Evolutionary conservation across 2,329 filamentous ascomycete species (phyloP), one percentile per base, ranked within the genome.

Genomic region (Ophiocordyceps australis): DNA sequence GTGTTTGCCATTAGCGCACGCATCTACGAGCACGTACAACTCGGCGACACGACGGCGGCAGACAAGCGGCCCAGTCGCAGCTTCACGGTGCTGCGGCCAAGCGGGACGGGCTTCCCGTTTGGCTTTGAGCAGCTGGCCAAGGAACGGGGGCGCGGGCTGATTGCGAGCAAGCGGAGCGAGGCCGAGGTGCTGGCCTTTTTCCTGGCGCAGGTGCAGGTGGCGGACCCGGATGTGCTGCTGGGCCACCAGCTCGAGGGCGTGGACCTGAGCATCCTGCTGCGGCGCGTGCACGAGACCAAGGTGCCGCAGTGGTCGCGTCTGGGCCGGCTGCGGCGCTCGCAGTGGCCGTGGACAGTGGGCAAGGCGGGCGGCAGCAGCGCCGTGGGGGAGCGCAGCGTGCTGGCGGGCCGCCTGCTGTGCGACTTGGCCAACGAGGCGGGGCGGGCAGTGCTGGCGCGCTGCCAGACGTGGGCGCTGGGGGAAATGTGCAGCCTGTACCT

Each of bases 171-270:
- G 48, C 89, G 75, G 50, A 80, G 74, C 25, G 89, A 98, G 45
- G 66, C 72, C 17, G 80, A 89, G 32, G 67, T 98, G 19, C 60
- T 98, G 6, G 78, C 75, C 37, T 81, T 85, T 46, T 91, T 98
- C 47, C 56, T 98, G 33, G 85, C 85, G 3, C 74, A 94, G 39
- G 64, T 98, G 20, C 80, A 91, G 40, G 66, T 76, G 17, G 74
- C 79, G 32, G 89, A 98, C 41, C 89, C 89, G 1, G 89, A 98
- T 55, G 83, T 93, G 17, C 67, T 98, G 19, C 65, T 95, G 37
- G 89, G 89, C 9, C 86, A 98, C 48, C 78, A 92, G 41, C 65
- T 98, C n/a, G 89, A 98, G 48, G 89, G 92, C 40, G 83, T 94
- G 4, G 89, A 98, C 46, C 92, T 92, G 47, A 91, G 83, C 38